Conservation (phyloP, 116 monocot genomes). For the Papilionanthe hybrid region DNA sequence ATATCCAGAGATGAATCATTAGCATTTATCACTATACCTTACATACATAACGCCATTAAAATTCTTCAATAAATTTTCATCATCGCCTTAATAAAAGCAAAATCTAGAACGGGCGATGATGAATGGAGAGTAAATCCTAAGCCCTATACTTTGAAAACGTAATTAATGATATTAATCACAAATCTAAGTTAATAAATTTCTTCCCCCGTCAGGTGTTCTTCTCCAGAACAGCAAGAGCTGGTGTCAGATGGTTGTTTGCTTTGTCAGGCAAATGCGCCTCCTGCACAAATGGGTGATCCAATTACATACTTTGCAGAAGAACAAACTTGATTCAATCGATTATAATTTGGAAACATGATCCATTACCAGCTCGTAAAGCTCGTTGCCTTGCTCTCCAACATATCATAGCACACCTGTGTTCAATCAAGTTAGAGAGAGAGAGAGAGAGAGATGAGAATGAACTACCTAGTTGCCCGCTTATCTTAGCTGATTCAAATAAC, state of each 20-base stretch:
- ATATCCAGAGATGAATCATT: too few species aligned
- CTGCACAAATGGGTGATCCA: slow-evolving; percentile 27
- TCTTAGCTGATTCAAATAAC: too few species aligned
- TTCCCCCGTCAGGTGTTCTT: slow-evolving; percentile 71
- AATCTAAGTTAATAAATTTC: background rate
- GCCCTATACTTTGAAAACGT: background rate
- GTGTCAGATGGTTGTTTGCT: slow-evolving; percentile 97
- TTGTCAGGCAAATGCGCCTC: slow-evolving; percentile 99
- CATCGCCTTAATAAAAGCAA: too few species aligned
- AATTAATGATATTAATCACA: background rate
- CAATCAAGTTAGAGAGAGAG: background rate
- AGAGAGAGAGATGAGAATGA: background rate
- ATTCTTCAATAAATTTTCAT: too few species aligned
- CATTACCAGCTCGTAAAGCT: slow-evolving; percentile 91
- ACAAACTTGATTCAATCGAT: background rate
- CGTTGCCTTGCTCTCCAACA: slow-evolving; percentile 74
- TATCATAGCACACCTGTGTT: slow-evolving; percentile 86
- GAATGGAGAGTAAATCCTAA: background rate
- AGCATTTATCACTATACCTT: too few species aligned
- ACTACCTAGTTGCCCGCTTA: too few species aligned
- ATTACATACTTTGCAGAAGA: too few species aligned
- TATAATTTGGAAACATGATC: background rate
- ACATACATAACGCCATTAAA: too few species aligned
- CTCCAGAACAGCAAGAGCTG: slow-evolving; percentile 86
- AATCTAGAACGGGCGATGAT: background rate